Evolutionary conservation across 768 basidiomycete species (phyloP), one percentile per base, ranked within the genome.

Genomic region (Pleurotus giganteus): DNA sequence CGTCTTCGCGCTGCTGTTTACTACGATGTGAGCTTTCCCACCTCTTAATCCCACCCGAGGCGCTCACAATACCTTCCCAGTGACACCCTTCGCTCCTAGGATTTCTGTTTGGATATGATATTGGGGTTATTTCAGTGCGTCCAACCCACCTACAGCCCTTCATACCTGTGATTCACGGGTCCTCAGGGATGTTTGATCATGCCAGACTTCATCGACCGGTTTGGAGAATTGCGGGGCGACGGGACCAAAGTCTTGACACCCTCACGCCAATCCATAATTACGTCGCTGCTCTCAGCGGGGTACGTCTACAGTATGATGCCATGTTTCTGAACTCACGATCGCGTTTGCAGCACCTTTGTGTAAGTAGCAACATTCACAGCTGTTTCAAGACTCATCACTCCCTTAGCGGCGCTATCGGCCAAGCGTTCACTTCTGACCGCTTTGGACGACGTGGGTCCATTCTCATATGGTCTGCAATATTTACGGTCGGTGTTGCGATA

Each of bases 251-350:
- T 79, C 56, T 69, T 92, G 8, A 80, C 83, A 2, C 79, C 80
- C 56, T 80, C 81, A 23, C 74, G 87, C 31, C 86, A 89, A 62
- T 86, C 86, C 0, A 86, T 90, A 47, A 91, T 91, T 52, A 89
- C 89, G 0, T 91, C 88, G 5, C 75, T 90, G 3, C 73, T 91
- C 4, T 89, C 87, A 17, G 89, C 87, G 24, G 88, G 88, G 84
- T 84, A 63, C 28, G 80, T 61, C 13, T 23, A 41, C 41, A 11
- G 19, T 17, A 36, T 3, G 34, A 36, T 21, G 6, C 19, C n/a
- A 2, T 41, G 15, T 17, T 50, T 45, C 27, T 58, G 15, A 54
- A 37, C 28, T 32, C 44, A n/a, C 41, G 17, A 26, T 31, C 24
- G 4, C 13, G 23, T 26, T 39, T 24, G 3, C 47, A 80, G 82